These are phyloP conservation scores for Penicillium sp. DNA, from an alignment of 2,329 filamentous ascomycete genomes.

Conservation along the genomic window DNA sequence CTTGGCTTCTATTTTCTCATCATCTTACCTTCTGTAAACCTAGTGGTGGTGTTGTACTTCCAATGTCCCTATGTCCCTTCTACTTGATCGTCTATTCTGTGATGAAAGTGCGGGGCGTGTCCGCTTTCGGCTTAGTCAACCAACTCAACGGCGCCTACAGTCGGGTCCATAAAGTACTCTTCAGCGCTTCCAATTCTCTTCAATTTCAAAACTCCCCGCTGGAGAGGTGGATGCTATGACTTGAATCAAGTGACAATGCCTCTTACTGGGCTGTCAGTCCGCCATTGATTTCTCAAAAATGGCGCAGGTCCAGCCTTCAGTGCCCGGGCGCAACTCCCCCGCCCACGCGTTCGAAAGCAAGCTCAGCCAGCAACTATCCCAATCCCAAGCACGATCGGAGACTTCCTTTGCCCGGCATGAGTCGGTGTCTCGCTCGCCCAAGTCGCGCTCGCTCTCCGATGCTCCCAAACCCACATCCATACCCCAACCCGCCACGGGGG, in stretches of 20 bases:
- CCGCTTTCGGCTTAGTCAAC: conserved; percentile 21
- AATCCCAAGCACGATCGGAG: conserved; percentile 28
- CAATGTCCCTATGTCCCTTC: too few relatives aligned
- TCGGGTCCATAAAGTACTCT: neutral
- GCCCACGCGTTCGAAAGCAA: conserved; percentile 37
- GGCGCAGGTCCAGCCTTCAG: conserved; percentile 25
- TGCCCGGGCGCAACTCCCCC: conserved; percentile 24
- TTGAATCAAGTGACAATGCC: neutral
- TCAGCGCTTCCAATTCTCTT: neutral
- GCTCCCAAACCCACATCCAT: conserved; percentile 61
- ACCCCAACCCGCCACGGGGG: conserved; percentile 61
- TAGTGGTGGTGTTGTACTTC: too few relatives aligned
- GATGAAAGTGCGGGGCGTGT: conserved; percentile 14
- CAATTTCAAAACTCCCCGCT: neutral
- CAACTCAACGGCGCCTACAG: neutral
- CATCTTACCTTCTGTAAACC: too few relatives aligned
- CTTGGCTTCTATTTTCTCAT: too few relatives aligned
- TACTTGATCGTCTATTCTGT: neutral
- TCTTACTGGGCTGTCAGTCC: neutral
- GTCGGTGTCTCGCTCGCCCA: conserved; percentile 41
- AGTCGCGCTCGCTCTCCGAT: conserved; percentile 67
- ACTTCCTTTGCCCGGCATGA: conserved; percentile 13
- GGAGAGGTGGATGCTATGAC: neutral
- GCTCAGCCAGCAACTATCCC: conserved; percentile 40
- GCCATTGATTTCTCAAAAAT: conserved; percentile 18